Evolutionary conservation across 78 protist species (phyloP).

Genomic region (Cavenderia fasciculata): DNA sequence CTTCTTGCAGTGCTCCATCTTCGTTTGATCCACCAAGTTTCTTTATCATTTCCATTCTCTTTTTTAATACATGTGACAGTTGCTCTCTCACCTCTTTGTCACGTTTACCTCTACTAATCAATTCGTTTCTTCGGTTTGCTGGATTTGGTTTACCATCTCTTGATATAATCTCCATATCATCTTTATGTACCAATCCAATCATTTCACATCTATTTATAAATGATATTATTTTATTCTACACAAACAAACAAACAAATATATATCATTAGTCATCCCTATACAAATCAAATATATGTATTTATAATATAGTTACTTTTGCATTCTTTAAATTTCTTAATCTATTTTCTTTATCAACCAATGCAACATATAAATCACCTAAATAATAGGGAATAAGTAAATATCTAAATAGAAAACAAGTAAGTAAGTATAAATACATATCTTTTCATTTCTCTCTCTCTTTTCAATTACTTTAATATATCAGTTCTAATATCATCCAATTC

Average conservation of each 20-base stretch:
- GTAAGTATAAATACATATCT: background rate
- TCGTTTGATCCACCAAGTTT: background rate
- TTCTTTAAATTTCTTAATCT: slow-evolving; percentile 51
- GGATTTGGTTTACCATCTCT: slow-evolving; percentile 16
- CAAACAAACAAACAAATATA: background rate
- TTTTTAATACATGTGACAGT: slow-evolving; percentile 2
- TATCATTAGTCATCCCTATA: background rate
- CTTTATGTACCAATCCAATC: slow-evolving; percentile 31
- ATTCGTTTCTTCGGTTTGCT: slow-evolving; percentile 56
- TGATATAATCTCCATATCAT: slow-evolving; percentile 22
- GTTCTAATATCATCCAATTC: slow-evolving; percentile 75
- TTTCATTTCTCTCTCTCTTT: background rate
- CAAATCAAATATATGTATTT: background rate
- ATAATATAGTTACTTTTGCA: slow-evolving; percentile 14
- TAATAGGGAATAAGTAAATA: slow-evolving; percentile 70
- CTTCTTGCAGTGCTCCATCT: background rate
- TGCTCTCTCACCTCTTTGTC: slow-evolving; percentile 44
- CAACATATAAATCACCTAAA: slow-evolving; percentile 43
- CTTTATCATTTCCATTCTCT: slow-evolving; percentile 7
- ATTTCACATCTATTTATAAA: slow-evolving; percentile 42
- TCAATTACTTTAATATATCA: slow-evolving; percentile 58
- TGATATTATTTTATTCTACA: slow-evolving; percentile 18
- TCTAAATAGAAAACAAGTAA: background rate
- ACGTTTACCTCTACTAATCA: slow-evolving; percentile 39
- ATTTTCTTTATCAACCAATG: slow-evolving; percentile 22